These are phyloP conservation scores for Jimgerdemannia lactiflua DNA, from an alignment of 192 early-diverging fungal species.

Conservation along the genomic window DNA sequence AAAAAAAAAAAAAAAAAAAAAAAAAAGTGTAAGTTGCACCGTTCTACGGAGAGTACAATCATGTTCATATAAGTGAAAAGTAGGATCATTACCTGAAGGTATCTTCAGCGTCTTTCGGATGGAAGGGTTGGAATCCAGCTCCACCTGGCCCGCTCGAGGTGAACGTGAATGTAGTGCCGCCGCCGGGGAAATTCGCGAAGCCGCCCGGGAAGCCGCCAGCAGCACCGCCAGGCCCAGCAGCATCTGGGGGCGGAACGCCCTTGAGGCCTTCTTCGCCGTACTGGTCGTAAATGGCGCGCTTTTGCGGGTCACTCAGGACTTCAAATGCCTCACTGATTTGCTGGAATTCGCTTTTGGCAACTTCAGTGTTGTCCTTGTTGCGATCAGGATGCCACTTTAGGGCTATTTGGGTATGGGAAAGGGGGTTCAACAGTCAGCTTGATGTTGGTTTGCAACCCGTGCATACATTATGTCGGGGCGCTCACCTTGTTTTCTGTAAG, in stretches of 20 bases:
- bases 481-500: slow-evolving; percentile 63
- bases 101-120: slow-evolving; percentile 80
- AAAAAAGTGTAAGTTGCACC: no score
- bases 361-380: slow-evolving; percentile 55
- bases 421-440: no score
- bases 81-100: slow-evolving; percentile 66
- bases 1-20: no score
- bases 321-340: slow-evolving; percentile 98
- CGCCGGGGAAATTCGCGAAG: slow-evolving; percentile 54
- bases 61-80: no score
- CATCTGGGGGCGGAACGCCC: slow-evolving; percentile 56
- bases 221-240: slow-evolving; percentile 36
- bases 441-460: no score
- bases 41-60: no score
- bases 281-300: slow-evolving; percentile 93
- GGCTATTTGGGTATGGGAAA: slow-evolving; percentile 23
- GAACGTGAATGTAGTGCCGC: slow-evolving; percentile 69
- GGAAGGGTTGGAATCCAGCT: slow-evolving; percentile 70
- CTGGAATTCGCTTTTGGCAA: slow-evolving; percentile 86
- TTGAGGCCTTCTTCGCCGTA: slow-evolving; percentile 96
- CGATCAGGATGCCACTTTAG: slow-evolving; percentile 84
- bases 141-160: slow-evolving; percentile 45
- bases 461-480: no score
- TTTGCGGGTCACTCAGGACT: slow-evolving; percentile 89
- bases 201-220: slow-evolving; percentile 56